A percentile compares a stretch with the other conserved stretches of the same genome.
These are phyloP conservation scores for Trametes polyzona DNA, from an alignment of 1,284 basidiomycete genomes.

Conservation along the genomic window DNA sequence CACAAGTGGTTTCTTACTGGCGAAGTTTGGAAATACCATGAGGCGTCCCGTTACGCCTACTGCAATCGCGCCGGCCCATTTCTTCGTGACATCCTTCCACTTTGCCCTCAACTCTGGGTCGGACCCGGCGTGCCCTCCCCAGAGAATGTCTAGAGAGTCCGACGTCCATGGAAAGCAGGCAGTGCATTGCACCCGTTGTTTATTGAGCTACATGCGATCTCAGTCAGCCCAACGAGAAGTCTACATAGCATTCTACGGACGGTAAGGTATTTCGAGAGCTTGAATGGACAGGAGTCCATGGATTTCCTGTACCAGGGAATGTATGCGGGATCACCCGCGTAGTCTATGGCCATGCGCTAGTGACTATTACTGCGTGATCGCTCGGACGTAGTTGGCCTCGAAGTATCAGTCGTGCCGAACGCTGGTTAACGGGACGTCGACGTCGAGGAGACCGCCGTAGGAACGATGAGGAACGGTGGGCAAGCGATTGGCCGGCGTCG, in stretches of 20 bases:
- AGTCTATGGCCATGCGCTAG: neutral
- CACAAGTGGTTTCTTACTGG: constrained; percentile 14
- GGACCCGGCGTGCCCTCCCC: constrained; percentile 43
- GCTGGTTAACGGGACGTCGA: neutral
- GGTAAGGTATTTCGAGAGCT: constrained; percentile 37
- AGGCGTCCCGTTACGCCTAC: constrained; percentile 48
- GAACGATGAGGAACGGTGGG: constrained; percentile 18
- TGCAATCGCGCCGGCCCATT: constrained; percentile 53
- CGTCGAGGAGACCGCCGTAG: neutral
- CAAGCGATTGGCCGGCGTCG: constrained; percentile 21
- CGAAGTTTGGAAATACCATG: constrained; percentile 41
- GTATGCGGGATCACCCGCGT: neutral
- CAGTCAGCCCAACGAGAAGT: constrained; percentile 24
- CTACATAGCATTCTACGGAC: constrained; percentile 29
- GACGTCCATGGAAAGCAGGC: constrained; percentile 64
- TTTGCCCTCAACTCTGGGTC: constrained; percentile 34
- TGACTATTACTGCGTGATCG: neutral
- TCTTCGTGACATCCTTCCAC: constrained; percentile 51
- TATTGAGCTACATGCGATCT: constrained; percentile 9
- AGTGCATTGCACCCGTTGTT: constrained; percentile 33
- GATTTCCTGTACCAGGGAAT: constrained; percentile 46
- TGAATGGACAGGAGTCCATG: constrained; percentile 41
- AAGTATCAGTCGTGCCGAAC: too few species aligned
- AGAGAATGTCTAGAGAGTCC: constrained; percentile 49
- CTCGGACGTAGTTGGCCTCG: neutral